Percentiles rank a stretch among this genome's conserved stretches.
Evolutionary conservation across 2,329 filamentous ascomycete genomes (phyloP).

Genomic region (Nothophaeocryptopus gaeumannii): DNA sequence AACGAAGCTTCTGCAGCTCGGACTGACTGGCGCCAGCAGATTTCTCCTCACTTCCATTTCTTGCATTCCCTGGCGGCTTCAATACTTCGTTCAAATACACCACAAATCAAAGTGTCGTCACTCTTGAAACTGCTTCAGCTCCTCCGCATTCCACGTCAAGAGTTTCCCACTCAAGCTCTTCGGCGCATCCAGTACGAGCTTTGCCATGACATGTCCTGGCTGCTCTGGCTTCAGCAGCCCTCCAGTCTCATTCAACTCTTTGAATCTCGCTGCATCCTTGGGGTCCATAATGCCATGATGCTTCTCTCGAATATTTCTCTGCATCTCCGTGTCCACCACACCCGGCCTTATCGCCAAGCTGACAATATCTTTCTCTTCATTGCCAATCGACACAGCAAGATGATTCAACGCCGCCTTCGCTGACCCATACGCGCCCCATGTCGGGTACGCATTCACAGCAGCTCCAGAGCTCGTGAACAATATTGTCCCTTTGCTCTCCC

Average conservation of each 20-base stretch:
- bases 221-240: slow-evolving; percentile 69
- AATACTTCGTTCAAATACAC: too few species aligned
- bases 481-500: slow-evolving; percentile 66
- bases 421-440: slow-evolving; percentile 79
- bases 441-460: slow-evolving; percentile 60
- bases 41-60: too few species aligned
- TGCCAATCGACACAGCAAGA: slow-evolving; percentile 66
- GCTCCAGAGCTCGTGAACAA: slow-evolving; percentile 81
- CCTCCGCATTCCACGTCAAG: slow-evolving; percentile 55
- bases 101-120: slow-evolving; percentile 11
- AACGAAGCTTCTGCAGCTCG: not conserved
- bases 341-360: slow-evolving; percentile 74
- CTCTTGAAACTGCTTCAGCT: slow-evolving; percentile 33
- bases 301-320: slow-evolving; percentile 72
- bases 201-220: slow-evolving; percentile 82
- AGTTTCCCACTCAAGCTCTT: slow-evolving; percentile 72
- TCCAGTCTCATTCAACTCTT: slow-evolving; percentile 66
- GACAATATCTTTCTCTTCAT: slow-evolving; percentile 74
- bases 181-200: slow-evolving; percentile 64
- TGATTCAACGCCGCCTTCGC: slow-evolving; percentile 84
- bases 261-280: slow-evolving; percentile 62
- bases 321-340: slow-evolving; percentile 86
- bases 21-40: too few species aligned
- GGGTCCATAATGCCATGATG: slow-evolving; percentile 61
- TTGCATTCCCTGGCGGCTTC: too few species aligned